A percentile compares a stretch with the other conserved stretches of the same genome.
Evolutionary conservation across 345 rosid genomes (phyloP).

Genomic region (Acer saccharum): DNA sequence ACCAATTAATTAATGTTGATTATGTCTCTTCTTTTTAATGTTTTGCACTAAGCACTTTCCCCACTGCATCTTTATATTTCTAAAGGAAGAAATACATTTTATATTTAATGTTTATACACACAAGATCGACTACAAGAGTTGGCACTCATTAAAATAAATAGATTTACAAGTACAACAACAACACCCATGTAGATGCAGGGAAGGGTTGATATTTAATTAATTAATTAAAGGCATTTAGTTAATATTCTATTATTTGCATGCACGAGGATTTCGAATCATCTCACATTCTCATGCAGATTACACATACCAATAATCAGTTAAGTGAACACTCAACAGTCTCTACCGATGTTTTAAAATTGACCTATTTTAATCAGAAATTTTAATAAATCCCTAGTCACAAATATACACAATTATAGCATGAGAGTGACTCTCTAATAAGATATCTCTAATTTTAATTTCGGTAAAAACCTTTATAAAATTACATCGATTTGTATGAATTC

Average conservation of each 20-base stretch:
- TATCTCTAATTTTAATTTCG: too few relatives aligned
- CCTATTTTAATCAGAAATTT: too few relatives aligned
- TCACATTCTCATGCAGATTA: constrained; percentile 39
- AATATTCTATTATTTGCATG: constrained; percentile 14
- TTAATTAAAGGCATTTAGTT: neutral
- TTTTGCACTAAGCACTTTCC: constrained; percentile 18
- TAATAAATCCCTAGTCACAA: too few relatives aligned
- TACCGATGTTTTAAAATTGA: too few relatives aligned
- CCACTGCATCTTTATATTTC: constrained; percentile 16
- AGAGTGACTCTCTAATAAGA: too few relatives aligned
- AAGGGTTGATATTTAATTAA: neutral
- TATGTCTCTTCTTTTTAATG: constrained; percentile 12
- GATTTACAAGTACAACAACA: neutral
- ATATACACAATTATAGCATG: too few relatives aligned
- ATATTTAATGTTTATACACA: neutral
- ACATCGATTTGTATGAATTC: too few relatives aligned
- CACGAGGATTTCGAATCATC: constrained; percentile 62
- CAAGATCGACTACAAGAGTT: too few relatives aligned
- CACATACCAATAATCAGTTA: neutral
- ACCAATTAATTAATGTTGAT: neutral
- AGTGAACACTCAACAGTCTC: too few relatives aligned
- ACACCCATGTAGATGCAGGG: neutral
- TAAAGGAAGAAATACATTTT: constrained; percentile 3
- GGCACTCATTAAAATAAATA: too few relatives aligned
- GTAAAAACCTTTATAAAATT: too few relatives aligned